Percentiles rank a stretch among this genome's conserved stretches.
Conservation (phyloP, 495 filamentous ascomycete species). For the Penicillium longicatenatum region DNA sequence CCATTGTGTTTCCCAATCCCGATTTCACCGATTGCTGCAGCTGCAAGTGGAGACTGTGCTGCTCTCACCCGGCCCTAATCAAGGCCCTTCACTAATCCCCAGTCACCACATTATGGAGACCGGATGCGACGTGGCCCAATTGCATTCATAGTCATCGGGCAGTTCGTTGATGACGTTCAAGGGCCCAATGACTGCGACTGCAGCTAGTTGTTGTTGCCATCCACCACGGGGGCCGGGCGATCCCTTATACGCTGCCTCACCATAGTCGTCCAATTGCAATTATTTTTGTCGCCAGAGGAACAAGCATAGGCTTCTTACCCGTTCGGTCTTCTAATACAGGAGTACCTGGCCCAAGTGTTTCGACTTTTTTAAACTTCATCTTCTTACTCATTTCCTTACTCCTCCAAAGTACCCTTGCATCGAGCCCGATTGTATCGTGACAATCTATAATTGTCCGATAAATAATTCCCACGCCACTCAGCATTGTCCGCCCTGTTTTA, state of each 20-base stretch:
- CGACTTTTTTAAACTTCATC: slow-evolving; percentile 27
- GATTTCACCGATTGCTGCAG: slow-evolving; percentile 22
- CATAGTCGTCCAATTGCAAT: slow-evolving; percentile 32
- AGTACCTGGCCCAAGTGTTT: slow-evolving; percentile 27
- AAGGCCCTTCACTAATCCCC: slow-evolving; percentile 27
- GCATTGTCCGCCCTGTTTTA: slow-evolving; percentile 27
- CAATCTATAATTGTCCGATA: slow-evolving; percentile 37
- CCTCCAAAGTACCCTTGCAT: slow-evolving; percentile 28
- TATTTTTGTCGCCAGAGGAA: slow-evolving; percentile 22
- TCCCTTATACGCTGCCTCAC: slow-evolving; percentile 49
- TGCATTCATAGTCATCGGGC: slow-evolving; percentile 32
- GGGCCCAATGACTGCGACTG: slow-evolving; percentile 29
- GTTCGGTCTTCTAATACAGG: slow-evolving; percentile 37
- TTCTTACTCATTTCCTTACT: slow-evolving; percentile 27
- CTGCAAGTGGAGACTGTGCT: slow-evolving; percentile 28
- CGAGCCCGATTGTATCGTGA: slow-evolving; percentile 32
- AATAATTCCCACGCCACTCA: slow-evolving; percentile 27
- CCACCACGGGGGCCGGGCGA: slow-evolving; percentile 32
- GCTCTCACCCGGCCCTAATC: slow-evolving; percentile 36
- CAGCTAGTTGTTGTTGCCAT: slow-evolving; percentile 31
- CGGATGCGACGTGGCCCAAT: slow-evolving; percentile 48
- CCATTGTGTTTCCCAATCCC: slow-evolving; percentile 22
- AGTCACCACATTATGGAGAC: slow-evolving; percentile 26
- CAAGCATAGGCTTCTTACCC: slow-evolving; percentile 34
- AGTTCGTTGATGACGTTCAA: slow-evolving; percentile 42